Conservation (phyloP, 169 alveolate species). For the Cryptosporidium meleagridis region DNA sequence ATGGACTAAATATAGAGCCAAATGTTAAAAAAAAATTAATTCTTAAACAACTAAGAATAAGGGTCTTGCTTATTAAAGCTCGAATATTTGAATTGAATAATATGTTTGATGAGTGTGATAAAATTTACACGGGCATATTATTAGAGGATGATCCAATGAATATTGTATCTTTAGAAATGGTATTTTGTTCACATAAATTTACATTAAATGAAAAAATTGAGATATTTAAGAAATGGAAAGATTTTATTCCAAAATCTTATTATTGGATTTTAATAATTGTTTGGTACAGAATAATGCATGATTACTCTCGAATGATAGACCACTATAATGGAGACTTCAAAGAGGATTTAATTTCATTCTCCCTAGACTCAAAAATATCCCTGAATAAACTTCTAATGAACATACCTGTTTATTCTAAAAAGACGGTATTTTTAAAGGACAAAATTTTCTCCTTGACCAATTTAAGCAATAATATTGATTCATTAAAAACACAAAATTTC, state of each 20-base stretch:
- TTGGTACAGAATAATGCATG: constrained; percentile 20
- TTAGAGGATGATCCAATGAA: constrained; percentile 49
- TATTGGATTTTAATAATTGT: constrained; percentile 20
- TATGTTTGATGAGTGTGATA: constrained; percentile 11
- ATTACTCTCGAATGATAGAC: constrained; percentile 10
- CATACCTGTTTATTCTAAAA: constrained; percentile 23
- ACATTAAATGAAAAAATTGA: constrained; percentile 4
- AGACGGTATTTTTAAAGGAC: constrained; percentile 10
- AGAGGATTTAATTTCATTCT: constrained; percentile 2
- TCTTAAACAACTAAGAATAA: constrained; percentile 17
- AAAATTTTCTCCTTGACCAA: constrained; percentile 4
- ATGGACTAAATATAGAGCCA: background rate
- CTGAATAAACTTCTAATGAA: background rate
- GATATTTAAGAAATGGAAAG: constrained; percentile 40
- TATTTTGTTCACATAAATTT: constrained; percentile 26
- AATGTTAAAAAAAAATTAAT: background rate
- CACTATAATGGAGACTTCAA: background rate
- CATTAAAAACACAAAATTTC: constrained; percentile 2
- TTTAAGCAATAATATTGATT: background rate
- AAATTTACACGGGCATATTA: constrained; percentile 8
- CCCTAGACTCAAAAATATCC: background rate
- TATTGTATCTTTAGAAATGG: constrained; percentile 13
- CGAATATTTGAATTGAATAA: constrained; percentile 59
- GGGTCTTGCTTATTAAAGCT: constrained; percentile 25
- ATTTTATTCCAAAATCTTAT: background rate